Conservation (phyloP, 805 yeast species). For the Candida ponderosae region DNA sequence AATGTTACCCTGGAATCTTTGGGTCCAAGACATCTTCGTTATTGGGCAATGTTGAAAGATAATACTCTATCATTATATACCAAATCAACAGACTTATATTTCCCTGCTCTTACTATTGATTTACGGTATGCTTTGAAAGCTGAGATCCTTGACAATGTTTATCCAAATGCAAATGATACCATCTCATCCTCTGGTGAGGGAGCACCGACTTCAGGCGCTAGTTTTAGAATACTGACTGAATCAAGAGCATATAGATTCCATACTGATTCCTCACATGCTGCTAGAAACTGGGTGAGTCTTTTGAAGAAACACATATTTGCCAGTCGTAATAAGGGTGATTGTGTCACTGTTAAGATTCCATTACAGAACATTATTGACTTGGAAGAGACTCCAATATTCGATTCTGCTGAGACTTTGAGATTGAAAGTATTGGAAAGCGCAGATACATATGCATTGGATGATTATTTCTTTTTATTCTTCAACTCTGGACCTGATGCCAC, state of each 20-base stretch:
- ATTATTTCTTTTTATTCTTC: slow-evolving; percentile 63
- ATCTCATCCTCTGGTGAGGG: not conserved
- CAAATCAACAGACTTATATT: slow-evolving; percentile 73
- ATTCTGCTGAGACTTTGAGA: slow-evolving; percentile 46
- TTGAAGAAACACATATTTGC: slow-evolving; percentile 74
- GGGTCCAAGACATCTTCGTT: slow-evolving; percentile 34
- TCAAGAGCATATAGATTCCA: slow-evolving; percentile 53
- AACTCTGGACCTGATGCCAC: slow-evolving; percentile 37
- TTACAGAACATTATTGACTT: slow-evolving; percentile 55
- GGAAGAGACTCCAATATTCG: slow-evolving; percentile 48
- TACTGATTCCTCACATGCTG: slow-evolving; percentile 67
- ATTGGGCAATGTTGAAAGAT: slow-evolving; percentile 75
- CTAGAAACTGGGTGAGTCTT: slow-evolving; percentile 72
- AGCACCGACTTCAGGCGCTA: slow-evolving; percentile 19
- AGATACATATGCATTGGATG: slow-evolving; percentile 52
- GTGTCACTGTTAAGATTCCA: slow-evolving; percentile 75
- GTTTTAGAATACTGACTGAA: slow-evolving; percentile 55
- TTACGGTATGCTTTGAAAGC: slow-evolving; percentile 55
- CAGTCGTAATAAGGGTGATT: slow-evolving; percentile 58
- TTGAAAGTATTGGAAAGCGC: slow-evolving; percentile 54
- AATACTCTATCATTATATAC: slow-evolving; percentile 62
- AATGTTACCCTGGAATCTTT: slow-evolving; percentile 35
- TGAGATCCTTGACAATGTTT: slow-evolving; percentile 34
- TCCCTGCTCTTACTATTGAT: slow-evolving; percentile 73
- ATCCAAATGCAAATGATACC: slow-evolving; percentile 8